These are phyloP conservation scores for Coemansia sp. DNA, from an alignment of 192 early-diverging fungal genomes.

Conservation along the genomic window DNA sequence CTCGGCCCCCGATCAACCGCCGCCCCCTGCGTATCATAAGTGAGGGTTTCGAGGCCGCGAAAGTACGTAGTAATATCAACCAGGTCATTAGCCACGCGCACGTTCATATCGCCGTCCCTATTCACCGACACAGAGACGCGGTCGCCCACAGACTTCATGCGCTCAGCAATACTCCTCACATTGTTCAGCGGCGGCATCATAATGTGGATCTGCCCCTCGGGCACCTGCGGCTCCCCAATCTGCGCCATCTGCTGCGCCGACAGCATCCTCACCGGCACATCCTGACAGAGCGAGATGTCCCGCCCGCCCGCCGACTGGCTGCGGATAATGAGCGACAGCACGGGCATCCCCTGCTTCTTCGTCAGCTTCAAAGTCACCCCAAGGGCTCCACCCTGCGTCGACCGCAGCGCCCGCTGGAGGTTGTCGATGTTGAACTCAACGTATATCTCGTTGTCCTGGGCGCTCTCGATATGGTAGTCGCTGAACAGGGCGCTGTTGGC, in stretches of 20 bases:
- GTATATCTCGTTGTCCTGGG: conserved; percentile 69
- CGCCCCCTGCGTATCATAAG: conserved; percentile 51
- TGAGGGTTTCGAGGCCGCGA: conserved; percentile 61
- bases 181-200: conserved; percentile 72
- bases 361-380: conserved; percentile 61
- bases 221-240: conserved; percentile 62
- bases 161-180: conserved; percentile 64
- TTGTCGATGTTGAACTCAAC: conserved; percentile 68
- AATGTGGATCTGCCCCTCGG: conserved; percentile 67
- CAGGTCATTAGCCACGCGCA: conserved; percentile 60
- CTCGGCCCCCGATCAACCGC: conserved; percentile 29
- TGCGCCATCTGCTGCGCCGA: conserved; percentile 54
- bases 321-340: conserved; percentile 32
- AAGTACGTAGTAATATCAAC: conserved; percentile 62
- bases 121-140: conserved; percentile 71
- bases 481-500: conserved; percentile 58
- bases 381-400: conserved; percentile 54
- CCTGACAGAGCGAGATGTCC: conserved; percentile 54
- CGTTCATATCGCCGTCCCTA: conserved; percentile 62
- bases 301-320: conserved; percentile 30
- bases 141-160: conserved; percentile 63
- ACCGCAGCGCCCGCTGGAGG: conserved; percentile 63
- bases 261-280: conserved; percentile 63
- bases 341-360: conserved; percentile 54
- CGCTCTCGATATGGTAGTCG: conserved; percentile 68